A percentile compares a stretch with the other conserved stretches of the same genome.
These are phyloP conservation scores for Salix udensis DNA, from an alignment of 345 rosid genomes.

Conservation along the genomic window DNA sequence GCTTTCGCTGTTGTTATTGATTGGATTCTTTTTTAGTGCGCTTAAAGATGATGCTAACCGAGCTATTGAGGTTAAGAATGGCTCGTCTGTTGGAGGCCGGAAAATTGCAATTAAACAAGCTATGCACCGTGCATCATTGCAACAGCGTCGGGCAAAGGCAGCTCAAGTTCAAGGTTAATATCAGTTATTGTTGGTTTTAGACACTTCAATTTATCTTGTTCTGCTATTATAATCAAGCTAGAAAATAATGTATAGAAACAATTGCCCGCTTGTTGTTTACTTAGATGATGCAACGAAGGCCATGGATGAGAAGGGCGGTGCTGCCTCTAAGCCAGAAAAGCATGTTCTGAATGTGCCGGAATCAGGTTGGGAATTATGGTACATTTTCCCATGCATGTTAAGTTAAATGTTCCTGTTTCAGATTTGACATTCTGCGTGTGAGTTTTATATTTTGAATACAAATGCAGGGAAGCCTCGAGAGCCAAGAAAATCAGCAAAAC, in stretches of 20 bases:
- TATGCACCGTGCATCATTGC: conserved; percentile 64
- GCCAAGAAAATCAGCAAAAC: conserved; percentile 42
- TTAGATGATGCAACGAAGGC: conserved; percentile 36
- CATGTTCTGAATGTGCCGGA: conserved; percentile 22
- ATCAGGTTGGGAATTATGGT: conserved; percentile 25
- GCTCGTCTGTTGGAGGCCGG: conserved; percentile 68
- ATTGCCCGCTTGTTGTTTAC: conserved; percentile 8
- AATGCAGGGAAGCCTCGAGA: conserved; percentile 42
- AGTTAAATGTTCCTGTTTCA: conserved; percentile 11
- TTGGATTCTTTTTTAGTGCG: conserved; percentile 47
- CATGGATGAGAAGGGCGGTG: conserved; percentile 24
- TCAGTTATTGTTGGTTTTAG: conserved; percentile 3
- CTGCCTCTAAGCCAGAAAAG: conserved; percentile 31
- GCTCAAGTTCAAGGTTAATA: conserved; percentile 41
- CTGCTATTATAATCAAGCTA: no score
- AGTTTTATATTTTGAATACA: conserved; percentile 24
- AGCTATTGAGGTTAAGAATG: conserved; percentile 72
- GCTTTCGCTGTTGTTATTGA: background rate
- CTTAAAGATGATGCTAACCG: conserved; percentile 76
- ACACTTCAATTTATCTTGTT: background rate
- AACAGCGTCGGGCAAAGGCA: conserved; percentile 63
- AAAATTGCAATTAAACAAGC: conserved; percentile 82
- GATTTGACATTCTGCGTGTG: conserved; percentile 6
- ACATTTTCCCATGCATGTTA: conserved; percentile 1
- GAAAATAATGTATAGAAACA: no score